Evolutionary conservation across 768 basidiomycete species (phyloP), one percentile per base, ranked within the genome.

Genomic region (Boletus reticuloceps): DNA sequence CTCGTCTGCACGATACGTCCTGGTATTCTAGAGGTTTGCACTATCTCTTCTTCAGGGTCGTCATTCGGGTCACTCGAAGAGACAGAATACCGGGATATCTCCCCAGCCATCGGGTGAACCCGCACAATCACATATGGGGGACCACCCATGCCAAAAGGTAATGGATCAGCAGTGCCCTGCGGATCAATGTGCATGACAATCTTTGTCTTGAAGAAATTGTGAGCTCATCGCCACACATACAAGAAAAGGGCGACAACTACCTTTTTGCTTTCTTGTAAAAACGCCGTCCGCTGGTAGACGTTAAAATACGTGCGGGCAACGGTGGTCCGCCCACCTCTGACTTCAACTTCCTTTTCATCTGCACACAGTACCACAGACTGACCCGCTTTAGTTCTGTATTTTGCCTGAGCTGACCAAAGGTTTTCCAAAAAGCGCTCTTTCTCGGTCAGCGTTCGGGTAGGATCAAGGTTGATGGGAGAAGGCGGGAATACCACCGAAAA

Each of bases 401-500:
- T 83, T 9, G 92, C 92, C 68, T 98, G 94, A 22, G 85, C 86
- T 41, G 80, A 80, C 94, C 94, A 98, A 12, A 98, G 72, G 66
- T 93, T 94, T 60, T 93, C 86, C 32, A 98, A 72, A 66, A 98
- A 98, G 10, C 88, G 82, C 39, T 79, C 79, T 71, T 95, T 96
- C 68, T 90, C 89, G 8, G 66, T 68, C 53, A 82, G 79, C 5
- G 84, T 82, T 50, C 82, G 79, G 0, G 74, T 71, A 17, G 89
- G 88, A 64, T 93, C 88, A 34, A 88, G 67, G 54, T 85, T 83
- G 42, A 82, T 66, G 0, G 86, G 77, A 32, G 79, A 73, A 29
- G 91, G 89, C 3, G 93, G 91, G 53, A 83, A 81, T 9, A 94
- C 91, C 8, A 88, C 87, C 4, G 86, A 81, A 51, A 89, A 77